These are phyloP conservation scores for Nepenthes alata DNA, from an alignment of 179 eudicot genomes.

Conservation along the genomic window DNA sequence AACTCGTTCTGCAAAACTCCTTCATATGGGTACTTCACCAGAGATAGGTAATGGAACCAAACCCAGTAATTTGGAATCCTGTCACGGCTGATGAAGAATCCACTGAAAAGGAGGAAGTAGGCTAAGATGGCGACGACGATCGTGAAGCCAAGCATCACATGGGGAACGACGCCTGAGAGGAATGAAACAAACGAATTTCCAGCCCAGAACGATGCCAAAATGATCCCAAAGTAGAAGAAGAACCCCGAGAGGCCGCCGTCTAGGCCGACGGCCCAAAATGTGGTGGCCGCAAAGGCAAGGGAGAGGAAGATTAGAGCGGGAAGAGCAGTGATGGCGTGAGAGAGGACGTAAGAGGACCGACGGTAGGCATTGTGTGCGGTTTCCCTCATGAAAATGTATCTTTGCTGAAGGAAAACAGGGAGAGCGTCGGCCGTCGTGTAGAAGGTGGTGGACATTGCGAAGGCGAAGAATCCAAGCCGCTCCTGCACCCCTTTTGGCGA, in stretches of 20 bases:
- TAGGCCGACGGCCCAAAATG: constrained; percentile 54
- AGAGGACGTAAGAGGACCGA: constrained; percentile 41
- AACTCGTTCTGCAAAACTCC: constrained; percentile 52
- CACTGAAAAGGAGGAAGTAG: constrained; percentile 49
- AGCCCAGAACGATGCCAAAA: constrained; percentile 56
- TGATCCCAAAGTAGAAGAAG: constrained; percentile 37
- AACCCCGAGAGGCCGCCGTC: constrained; percentile 38
- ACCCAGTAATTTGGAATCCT: constrained; percentile 52
- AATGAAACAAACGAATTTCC: constrained; percentile 58
- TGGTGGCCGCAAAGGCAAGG: constrained; percentile 28
- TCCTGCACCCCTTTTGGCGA: constrained; percentile 57
- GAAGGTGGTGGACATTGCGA: constrained; percentile 63
- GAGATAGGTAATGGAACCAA: constrained; percentile 55
- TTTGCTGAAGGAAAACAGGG: constrained; percentile 46
- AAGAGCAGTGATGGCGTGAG: constrained; percentile 37
- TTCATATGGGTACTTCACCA: constrained; percentile 54
- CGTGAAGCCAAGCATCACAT: constrained; percentile 47
- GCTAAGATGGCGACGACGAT: constrained; percentile 47
- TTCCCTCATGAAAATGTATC: constrained; percentile 57
- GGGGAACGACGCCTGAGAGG: constrained; percentile 47
- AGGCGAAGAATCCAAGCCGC: constrained; percentile 49
- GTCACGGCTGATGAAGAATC: constrained; percentile 49
- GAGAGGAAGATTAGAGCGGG: constrained; percentile 42
- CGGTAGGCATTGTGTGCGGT: constrained; percentile 59
- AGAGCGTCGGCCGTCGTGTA: constrained; percentile 59